phyloP scores from a whole-genome alignment of 345 rosid species.

The Reutealis trisperma region DNA sequence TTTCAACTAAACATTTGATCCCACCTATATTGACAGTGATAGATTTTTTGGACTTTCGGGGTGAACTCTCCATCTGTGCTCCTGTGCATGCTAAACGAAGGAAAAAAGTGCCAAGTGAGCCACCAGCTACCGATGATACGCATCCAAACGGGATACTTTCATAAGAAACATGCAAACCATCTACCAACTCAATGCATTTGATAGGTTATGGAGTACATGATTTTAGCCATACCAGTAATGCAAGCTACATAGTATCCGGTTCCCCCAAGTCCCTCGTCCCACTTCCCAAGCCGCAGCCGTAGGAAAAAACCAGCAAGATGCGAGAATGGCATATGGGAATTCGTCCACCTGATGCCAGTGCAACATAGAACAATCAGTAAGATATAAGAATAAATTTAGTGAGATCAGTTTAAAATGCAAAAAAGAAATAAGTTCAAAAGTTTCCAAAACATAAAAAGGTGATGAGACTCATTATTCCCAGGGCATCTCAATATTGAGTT shows the following conservation, averaged over 20 bases:
- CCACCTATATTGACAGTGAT: constrained; percentile 61
- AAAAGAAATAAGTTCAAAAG: neutral
- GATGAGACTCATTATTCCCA: neutral
- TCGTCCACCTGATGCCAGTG: constrained; percentile 56
- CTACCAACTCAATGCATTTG: neutral
- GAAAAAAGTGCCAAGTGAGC: neutral
- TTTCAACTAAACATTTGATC: constrained; percentile 56
- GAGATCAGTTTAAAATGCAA: neutral
- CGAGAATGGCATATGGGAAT: constrained; percentile 42
- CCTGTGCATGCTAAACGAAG: constrained; percentile 28
- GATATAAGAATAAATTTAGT: neutral
- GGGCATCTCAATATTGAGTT: neutral
- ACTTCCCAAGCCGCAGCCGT: constrained; percentile 78
- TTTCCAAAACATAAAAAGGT: neutral
- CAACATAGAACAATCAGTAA: neutral
- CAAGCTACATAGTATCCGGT: constrained; percentile 75
- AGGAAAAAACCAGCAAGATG: constrained; percentile 74
- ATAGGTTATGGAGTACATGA: neutral
- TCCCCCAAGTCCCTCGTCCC: constrained; percentile 72
- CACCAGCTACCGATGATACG: neutral
- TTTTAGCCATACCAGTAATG: constrained; percentile 54
- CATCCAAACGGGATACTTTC: neutral
- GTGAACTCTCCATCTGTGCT: constrained; percentile 31
- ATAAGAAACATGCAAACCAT: neutral
- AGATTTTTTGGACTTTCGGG: constrained; percentile 26